Conservation (phyloP, 129 eudicot genomes). For the Artemisia tridentata region DNA sequence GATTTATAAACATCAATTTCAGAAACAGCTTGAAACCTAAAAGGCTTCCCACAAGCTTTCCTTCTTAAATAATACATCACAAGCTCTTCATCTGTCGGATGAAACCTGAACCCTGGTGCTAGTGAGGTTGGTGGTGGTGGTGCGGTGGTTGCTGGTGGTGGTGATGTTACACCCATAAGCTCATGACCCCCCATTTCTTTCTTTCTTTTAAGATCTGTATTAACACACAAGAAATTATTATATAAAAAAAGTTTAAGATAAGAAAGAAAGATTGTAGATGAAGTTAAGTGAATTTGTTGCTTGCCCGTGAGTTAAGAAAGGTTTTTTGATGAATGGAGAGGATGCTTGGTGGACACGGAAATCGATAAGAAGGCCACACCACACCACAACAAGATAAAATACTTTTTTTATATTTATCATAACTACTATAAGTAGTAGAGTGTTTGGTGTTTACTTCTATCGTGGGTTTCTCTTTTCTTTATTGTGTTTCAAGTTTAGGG, state of each 20-base stretch:
- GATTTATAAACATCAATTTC: conserved; percentile 88
- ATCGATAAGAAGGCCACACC: conserved; percentile 38
- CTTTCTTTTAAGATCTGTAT: conserved; percentile 13
- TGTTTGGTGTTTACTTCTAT: conserved; percentile 28
- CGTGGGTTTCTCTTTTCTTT: conserved; percentile 26
- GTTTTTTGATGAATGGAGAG: conserved; percentile 28
- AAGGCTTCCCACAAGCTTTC: conserved; percentile 72
- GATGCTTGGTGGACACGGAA: conserved; percentile 90
- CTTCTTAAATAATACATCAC: conserved; percentile 69
- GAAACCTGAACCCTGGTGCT: conserved; percentile 93
- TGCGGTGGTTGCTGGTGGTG: conserved; percentile 31
- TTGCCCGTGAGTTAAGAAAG: conserved; percentile 62
- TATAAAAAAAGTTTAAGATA: background rate
- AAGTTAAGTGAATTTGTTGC: conserved; percentile 29
- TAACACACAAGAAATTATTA: background rate
- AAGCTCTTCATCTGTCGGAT: conserved; percentile 86
- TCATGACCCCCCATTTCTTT: conserved; percentile 49
- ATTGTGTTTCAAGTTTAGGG: background rate
- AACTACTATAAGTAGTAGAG: conserved; percentile 11
- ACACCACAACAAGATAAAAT: conserved; percentile 2
- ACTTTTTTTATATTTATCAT: conserved; percentile 3
- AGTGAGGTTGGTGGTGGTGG: conserved; percentile 51
- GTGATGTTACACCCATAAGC: conserved; percentile 25
- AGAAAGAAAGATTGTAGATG: conserved; percentile 32
- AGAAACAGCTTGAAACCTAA: conserved; percentile 72